Evolutionary conservation across 805 yeast species (phyloP).

Genomic region (Candida rishiriensis): DNA sequence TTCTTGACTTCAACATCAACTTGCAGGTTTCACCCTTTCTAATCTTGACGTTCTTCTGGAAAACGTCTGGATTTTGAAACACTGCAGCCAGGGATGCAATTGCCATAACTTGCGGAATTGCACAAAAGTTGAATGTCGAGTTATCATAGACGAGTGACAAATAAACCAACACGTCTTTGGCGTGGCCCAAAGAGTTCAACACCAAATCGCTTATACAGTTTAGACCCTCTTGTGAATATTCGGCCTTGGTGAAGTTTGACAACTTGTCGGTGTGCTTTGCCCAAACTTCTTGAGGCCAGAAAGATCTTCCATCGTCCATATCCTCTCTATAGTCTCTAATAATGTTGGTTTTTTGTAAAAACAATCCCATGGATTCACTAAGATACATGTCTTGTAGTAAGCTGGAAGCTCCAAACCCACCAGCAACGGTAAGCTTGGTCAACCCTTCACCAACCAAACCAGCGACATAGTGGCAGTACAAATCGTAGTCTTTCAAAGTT

Average conservation of each 20-base stretch:
- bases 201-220: slow-evolving; percentile 79
- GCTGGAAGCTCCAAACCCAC: slow-evolving; percentile 59
- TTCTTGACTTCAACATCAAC: slow-evolving; percentile 68
- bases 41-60: slow-evolving; percentile 74
- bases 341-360: slow-evolving; percentile 92
- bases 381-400: slow-evolving; percentile 51
- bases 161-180: slow-evolving; percentile 68
- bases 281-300: slow-evolving; percentile 97
- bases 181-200: slow-evolving; percentile 73
- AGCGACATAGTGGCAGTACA: slow-evolving; percentile 95
- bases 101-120: slow-evolving; percentile 99
- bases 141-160: slow-evolving; percentile 75
- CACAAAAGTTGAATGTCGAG: slow-evolving; percentile 84
- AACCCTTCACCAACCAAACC: slow-evolving; percentile 97
- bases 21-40: slow-evolving; percentile 83
- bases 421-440: slow-evolving; percentile 74
- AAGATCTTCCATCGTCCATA: slow-evolving; percentile 83
- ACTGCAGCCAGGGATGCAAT: slow-evolving; percentile 88
- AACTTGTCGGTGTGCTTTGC: slow-evolving; percentile 64
- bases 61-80: slow-evolving; percentile 72
- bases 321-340: slow-evolving; percentile 95
- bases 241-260: slow-evolving; percentile 51
- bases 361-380: slow-evolving; percentile 87
- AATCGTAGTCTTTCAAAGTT: slow-evolving; percentile 77
- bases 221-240: slow-evolving; percentile 51